A percentile compares a stretch with the other conserved stretches of the same genome.
Evolutionary conservation across 2,329 filamentous ascomycete species (phyloP).

Genomic region (Curvularia verruculosa): DNA sequence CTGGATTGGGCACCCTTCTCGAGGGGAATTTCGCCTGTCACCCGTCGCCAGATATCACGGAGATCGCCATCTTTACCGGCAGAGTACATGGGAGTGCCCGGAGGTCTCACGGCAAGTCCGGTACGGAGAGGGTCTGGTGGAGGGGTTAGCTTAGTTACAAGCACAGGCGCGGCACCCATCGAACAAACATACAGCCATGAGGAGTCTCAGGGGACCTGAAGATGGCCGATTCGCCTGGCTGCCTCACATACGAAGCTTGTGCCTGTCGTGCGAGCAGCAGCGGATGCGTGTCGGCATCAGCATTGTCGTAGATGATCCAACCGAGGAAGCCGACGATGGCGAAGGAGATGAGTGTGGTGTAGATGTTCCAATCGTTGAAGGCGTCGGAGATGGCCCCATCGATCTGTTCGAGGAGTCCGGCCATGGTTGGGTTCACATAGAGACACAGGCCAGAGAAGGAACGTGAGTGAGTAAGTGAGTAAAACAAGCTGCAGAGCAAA

Average conservation of each 20-base stretch:
- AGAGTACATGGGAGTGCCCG: slow-evolving; percentile 80
- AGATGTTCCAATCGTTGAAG: slow-evolving; percentile 80
- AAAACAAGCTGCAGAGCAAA: background rate
- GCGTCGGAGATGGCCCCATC: slow-evolving; percentile 73
- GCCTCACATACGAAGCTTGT: slow-evolving; percentile 75
- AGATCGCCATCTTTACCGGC: slow-evolving; percentile 85
- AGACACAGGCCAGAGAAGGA: background rate
- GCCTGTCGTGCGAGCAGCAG: slow-evolving; percentile 88
- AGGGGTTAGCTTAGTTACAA: slow-evolving; percentile 31
- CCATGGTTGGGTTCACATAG: slow-evolving; percentile 40
- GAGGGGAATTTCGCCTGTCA: slow-evolving; percentile 67
- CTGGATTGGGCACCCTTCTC: slow-evolving; percentile 68
- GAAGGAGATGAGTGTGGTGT: slow-evolving; percentile 74
- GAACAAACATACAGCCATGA: slow-evolving; percentile 65
- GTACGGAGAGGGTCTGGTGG: slow-evolving; percentile 45
- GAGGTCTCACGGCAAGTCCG: slow-evolving; percentile 73
- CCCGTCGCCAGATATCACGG: slow-evolving; percentile 85
- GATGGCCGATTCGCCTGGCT: slow-evolving; percentile 82
- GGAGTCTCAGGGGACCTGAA: slow-evolving; percentile 86
- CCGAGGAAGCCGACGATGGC: slow-evolving; percentile 70
- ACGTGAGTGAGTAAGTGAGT: background rate
- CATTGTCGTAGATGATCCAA: slow-evolving; percentile 71
- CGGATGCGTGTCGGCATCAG: slow-evolving; percentile 90
- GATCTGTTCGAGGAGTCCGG: slow-evolving; percentile 65
- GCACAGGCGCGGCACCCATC: background rate